Conservation (phyloP, 768 basidiomycete genomes). For the Steccherinum ochraceum region DNA sequence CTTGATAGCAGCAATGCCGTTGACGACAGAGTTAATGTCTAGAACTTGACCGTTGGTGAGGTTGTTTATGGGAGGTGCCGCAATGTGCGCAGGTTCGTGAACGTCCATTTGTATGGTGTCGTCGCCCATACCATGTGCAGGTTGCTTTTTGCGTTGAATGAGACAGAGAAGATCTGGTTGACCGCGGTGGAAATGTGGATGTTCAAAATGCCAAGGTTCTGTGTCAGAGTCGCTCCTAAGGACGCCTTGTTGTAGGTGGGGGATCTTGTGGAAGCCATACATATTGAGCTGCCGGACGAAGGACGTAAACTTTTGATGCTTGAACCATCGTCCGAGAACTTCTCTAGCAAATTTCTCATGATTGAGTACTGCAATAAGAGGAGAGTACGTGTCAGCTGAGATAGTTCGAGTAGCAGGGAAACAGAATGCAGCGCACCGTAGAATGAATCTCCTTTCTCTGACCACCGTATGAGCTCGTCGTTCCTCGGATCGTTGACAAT, state of each 20-base stretch:
- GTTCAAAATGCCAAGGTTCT: constrained; percentile 89
- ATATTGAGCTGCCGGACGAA: constrained; percentile 94
- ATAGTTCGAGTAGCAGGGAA: background rate
- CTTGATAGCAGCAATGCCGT: constrained; percentile 80
- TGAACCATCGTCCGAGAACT: constrained; percentile 92
- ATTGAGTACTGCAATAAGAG: constrained; percentile 71
- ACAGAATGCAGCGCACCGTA: constrained; percentile 49
- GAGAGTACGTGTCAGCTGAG: background rate
- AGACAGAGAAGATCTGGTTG: constrained; percentile 84
- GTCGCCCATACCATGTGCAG: constrained; percentile 28
- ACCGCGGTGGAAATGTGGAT: constrained; percentile 81
- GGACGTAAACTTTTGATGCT: constrained; percentile 91
- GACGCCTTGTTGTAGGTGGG: constrained; percentile 92
- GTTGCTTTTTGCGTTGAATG: constrained; percentile 80
- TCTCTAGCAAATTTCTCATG: constrained; percentile 87
- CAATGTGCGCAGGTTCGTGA: constrained; percentile 9
- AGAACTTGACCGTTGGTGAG: constrained; percentile 48
- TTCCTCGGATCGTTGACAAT: constrained; percentile 89
- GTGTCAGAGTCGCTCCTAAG: constrained; percentile 75
- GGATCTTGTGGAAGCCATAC: constrained; percentile 95
- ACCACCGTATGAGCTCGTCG: constrained; percentile 86
- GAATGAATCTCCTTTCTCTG: constrained; percentile 86
- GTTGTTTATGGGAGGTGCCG: constrained; percentile 8
- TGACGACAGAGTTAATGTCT: constrained; percentile 75
- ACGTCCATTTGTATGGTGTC: constrained; percentile 14